A percentile compares a stretch with the other conserved stretches of the same genome.
Conservation (phyloP, 768 basidiomycete genomes). For the Pholiota conissans region DNA sequence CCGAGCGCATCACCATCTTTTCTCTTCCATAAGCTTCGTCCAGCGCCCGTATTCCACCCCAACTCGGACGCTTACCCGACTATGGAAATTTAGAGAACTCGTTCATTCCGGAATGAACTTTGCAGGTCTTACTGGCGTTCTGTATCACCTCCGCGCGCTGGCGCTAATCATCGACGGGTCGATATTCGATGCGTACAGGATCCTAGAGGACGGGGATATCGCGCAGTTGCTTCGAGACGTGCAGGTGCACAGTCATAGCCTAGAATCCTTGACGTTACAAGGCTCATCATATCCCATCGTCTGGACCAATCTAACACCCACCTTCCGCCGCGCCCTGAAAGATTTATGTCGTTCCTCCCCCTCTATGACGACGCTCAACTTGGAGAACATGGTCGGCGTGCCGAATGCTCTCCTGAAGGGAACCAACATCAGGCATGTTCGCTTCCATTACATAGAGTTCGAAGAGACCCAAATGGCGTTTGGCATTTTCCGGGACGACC, state of each 20-base stretch:
- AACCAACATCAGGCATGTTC: constrained; percentile 12
- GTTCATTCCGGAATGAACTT: constrained; percentile 5
- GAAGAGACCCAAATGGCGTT: not conserved
- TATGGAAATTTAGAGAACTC: constrained; percentile 9
- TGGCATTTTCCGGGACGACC: constrained; percentile 4
- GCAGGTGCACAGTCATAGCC: not conserved
- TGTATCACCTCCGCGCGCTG: constrained; percentile 14
- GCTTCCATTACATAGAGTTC: constrained; percentile 14
- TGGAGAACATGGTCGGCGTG: constrained; percentile 16
- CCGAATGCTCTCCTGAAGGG: constrained; percentile 12
- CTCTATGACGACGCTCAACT: constrained; percentile 7
- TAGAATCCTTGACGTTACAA: constrained; percentile 6
- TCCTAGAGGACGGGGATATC: constrained; percentile 13
- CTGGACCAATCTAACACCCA: constrained; percentile 11
- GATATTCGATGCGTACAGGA: constrained; percentile 16
- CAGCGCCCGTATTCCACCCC: constrained; percentile 9
- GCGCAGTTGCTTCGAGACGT: constrained; percentile 6
- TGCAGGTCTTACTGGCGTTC: constrained; percentile 6
- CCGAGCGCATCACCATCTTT: constrained; percentile 15
- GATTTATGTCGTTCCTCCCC: constrained; percentile 4
- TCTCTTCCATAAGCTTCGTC: constrained; percentile 10
- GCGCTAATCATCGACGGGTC: constrained; percentile 16
- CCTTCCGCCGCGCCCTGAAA: constrained; percentile 14
- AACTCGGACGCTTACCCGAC: constrained; percentile 4
- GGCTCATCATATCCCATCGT: constrained; percentile 15